phyloP scores from a whole-genome alignment of 495 filamentous ascomycete genomes.

The Hypoxylon fragiforme region DNA sequence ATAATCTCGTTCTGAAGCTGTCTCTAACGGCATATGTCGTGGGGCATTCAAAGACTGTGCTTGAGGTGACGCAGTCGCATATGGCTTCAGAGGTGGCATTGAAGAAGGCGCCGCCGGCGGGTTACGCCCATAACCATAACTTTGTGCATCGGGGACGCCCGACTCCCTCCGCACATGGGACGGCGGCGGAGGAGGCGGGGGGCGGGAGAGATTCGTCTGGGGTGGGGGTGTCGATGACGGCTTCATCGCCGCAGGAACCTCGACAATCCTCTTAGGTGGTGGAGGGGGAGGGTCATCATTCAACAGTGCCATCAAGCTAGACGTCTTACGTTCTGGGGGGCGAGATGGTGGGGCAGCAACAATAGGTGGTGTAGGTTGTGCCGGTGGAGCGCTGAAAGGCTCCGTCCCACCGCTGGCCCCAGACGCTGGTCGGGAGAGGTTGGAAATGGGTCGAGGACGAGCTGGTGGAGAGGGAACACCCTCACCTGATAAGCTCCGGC shows the following conservation, averaged over 20 bases:
- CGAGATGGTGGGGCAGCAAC: constrained; percentile 37
- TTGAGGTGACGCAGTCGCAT: constrained; percentile 48
- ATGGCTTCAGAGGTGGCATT: constrained; percentile 55
- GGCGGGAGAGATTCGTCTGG: constrained; percentile 42
- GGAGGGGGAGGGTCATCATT: constrained; percentile 52
- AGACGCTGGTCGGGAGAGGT: constrained; percentile 39
- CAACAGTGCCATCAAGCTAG: constrained; percentile 53
- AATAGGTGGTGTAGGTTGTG: constrained; percentile 39
- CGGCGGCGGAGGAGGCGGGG: constrained; percentile 39
- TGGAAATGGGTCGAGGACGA: constrained; percentile 36
- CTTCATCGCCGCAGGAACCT: constrained; percentile 42
- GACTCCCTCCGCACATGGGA: constrained; percentile 43
- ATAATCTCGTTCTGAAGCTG: constrained; percentile 45
- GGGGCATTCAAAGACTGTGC: constrained; percentile 42
- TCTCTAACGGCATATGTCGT: constrained; percentile 42
- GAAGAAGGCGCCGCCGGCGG: constrained; percentile 40
- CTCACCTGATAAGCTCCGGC: constrained; percentile 41
- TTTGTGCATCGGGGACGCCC: constrained; percentile 31
- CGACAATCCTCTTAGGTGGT: constrained; percentile 44
- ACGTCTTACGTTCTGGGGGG: constrained; percentile 48
- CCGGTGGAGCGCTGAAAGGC: constrained; percentile 39
- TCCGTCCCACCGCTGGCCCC: constrained; percentile 40
- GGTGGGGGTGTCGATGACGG: constrained; percentile 51
- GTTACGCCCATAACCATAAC: constrained; percentile 44
- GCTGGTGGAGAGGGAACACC: constrained; percentile 37